Evolutionary conservation across 2,329 filamentous ascomycete genomes (phyloP).

Genomic region (Sclerotinia trifoliorum): DNA sequence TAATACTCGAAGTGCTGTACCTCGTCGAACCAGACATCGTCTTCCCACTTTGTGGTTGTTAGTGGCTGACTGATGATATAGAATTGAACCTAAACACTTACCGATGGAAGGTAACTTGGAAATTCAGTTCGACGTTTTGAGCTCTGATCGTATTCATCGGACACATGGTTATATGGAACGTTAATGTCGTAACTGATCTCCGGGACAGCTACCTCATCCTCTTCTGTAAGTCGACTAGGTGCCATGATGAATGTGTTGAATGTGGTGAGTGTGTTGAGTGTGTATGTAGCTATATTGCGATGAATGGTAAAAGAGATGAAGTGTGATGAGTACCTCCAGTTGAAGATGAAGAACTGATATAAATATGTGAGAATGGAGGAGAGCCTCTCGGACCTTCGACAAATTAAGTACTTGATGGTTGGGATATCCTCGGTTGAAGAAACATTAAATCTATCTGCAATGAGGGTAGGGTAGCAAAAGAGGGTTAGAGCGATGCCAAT

Average conservation of each 20-base stretch:
- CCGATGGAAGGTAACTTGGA: slow-evolving; percentile 46
- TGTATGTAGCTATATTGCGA: background rate
- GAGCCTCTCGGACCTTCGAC: background rate
- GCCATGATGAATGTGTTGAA: slow-evolving; percentile 26
- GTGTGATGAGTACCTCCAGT: slow-evolving; percentile 2
- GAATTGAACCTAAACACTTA: slow-evolving; percentile 13
- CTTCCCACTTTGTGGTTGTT: slow-evolving; percentile 42
- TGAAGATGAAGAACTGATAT: slow-evolving; percentile 19
- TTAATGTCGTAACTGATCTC: slow-evolving; percentile 46
- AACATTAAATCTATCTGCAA: slow-evolving; percentile 6
- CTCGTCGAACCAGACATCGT: slow-evolving; percentile 46
- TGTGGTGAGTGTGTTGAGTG: background rate
- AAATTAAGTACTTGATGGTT: slow-evolving; percentile 1
- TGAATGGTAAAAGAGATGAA: background rate
- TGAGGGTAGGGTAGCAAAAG: slow-evolving; percentile 4
- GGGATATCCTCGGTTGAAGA: slow-evolving; percentile 2
- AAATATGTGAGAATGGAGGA: slow-evolving; percentile 12
- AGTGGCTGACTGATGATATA: slow-evolving; percentile 9
- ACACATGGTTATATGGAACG: slow-evolving; percentile 46
- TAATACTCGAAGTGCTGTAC: slow-evolving; percentile 46
- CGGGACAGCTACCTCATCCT: slow-evolving; percentile 28
- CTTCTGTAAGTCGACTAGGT: slow-evolving; percentile 28
- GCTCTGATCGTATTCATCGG: slow-evolving; percentile 42
- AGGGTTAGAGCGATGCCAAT: slow-evolving; percentile 15
- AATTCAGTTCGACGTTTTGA: slow-evolving; percentile 43